Evolutionary conservation across 108 stramenopile genomes (phyloP).

Genomic region (Pseudonitzschia multistriata): DNA sequence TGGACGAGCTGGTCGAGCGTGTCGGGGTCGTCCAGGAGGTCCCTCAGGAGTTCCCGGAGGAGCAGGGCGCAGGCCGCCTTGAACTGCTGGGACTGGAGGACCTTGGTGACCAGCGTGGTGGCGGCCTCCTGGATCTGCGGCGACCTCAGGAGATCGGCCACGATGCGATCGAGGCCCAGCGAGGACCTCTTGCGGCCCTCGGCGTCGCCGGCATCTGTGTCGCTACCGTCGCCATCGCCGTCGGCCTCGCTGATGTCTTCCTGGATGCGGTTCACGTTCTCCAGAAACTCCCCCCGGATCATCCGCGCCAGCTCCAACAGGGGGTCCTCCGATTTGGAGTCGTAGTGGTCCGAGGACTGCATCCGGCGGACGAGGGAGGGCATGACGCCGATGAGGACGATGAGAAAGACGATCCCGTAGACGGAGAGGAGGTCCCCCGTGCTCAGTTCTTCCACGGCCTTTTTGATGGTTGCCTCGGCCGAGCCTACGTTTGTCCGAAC

Average conservation of each 20-base stretch:
- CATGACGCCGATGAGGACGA: constrained; percentile 20
- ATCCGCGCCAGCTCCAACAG: constrained; percentile 40
- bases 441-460: constrained; percentile 15
- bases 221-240: not conserved
- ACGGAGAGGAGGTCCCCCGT: constrained; percentile 29
- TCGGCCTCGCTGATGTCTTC: not conserved
- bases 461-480: constrained; percentile 23
- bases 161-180: constrained; percentile 31
- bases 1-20: constrained; percentile 68
- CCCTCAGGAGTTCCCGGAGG: constrained; percentile 68
- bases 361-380: constrained; percentile 34
- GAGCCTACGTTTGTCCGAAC: constrained; percentile 15
- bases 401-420: constrained; percentile 28
- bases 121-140: constrained; percentile 49
- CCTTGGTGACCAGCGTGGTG: constrained; percentile 38
- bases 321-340: constrained; percentile 40
- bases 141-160: constrained; percentile 39
- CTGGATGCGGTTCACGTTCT: not conserved
- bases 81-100: constrained; percentile 63
- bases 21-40: constrained; percentile 71
- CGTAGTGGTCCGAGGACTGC: constrained; percentile 26
- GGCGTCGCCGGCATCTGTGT: not conserved
- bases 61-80: constrained; percentile 58
- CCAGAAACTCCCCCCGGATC: constrained; percentile 19
- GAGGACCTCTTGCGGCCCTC: not conserved